These are phyloP conservation scores for Trametes versicolor DNA, from an alignment of 1,284 basidiomycete species.

Conservation along the genomic window DNA sequence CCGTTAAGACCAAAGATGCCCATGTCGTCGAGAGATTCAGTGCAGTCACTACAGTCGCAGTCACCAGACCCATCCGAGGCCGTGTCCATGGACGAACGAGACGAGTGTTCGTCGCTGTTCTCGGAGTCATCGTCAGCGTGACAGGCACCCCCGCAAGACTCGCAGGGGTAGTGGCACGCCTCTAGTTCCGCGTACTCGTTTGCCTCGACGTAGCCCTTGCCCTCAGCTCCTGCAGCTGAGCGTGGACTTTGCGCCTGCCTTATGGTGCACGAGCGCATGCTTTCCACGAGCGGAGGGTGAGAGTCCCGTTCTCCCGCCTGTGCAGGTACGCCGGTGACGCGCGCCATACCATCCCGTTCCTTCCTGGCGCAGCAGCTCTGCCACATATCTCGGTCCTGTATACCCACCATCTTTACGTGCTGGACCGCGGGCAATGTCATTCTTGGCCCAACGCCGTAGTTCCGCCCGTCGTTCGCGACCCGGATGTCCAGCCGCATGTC, in stretches of 20 bases:
- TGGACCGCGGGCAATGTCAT: background rate
- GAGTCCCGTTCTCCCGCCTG: too few relatives aligned
- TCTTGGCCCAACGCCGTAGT: background rate
- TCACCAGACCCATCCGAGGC: background rate
- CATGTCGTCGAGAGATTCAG: background rate
- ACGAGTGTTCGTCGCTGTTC: background rate
- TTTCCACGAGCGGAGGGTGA: too few relatives aligned
- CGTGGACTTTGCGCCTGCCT: too few relatives aligned
- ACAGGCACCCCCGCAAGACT: background rate
- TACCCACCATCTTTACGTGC: background rate
- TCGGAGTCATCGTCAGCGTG: background rate
- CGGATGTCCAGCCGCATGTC: conserved; percentile 17
- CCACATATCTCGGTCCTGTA: background rate
- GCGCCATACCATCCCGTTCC: background rate
- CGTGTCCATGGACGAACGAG: background rate
- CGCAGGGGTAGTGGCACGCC: background rate
- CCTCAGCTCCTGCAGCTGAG: background rate
- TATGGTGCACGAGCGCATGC: too few relatives aligned
- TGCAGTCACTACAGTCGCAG: background rate
- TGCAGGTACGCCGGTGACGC: background rate
- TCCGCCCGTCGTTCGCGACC: conserved; percentile 3
- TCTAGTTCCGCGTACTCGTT: background rate
- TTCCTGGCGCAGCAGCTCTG: background rate
- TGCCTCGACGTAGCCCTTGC: background rate
- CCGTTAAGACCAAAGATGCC: background rate